Evolutionary conservation across 768 basidiomycete species (phyloP), one percentile per base, ranked within the genome.

Genomic region (Lentinus brumalis): DNA sequence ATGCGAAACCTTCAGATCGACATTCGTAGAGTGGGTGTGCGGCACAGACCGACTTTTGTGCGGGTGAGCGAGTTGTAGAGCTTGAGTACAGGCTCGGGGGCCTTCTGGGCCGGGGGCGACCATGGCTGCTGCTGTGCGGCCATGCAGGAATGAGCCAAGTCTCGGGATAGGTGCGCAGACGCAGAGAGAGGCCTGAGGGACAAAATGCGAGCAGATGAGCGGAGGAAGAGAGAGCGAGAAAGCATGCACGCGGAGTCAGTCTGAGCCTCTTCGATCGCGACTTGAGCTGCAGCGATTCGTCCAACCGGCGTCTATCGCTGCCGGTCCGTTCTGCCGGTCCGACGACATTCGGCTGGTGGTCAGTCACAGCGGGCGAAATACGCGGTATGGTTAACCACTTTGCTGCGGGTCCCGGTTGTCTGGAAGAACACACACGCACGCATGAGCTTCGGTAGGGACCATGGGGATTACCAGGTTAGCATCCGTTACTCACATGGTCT

Each of bases 41-140:
- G 53, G 44, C 21, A 40, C 18, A 42, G 50, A 68, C 65, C 16
- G 62, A 94, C 96, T 83, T 99, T 98, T 5, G 86, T 85, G 65
- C 86, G 85, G 40, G 96, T 98, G 66, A 98, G 78, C 10, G 96
- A 95, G 76, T 98, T 99, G 78, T 91, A 96, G 49, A 98, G 81
- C 74, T 86, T 89, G 50, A 96, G 81, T 0, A 83, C 81, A 5
- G 91, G 92, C 65, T 88, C 87, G 49, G 79, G 75, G 7, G 75
- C 71, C 30, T 69, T 71, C 35, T 82, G 84, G 16, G 67, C 62
- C 0, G 84, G 85, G 26, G 77, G 63, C 7, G 76, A 72, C 92
- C 80, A 81, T 3, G 78, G 59, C 8, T 87, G 86, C 69, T 88
- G 88, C 61, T 86, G 83, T 0, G 76, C 70, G 54, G 86, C 77